A percentile compares a stretch with the other conserved stretches of the same genome.
Conservation (phyloP, 2,329 filamentous ascomycete genomes). For the Paraphaeosphaeria sporulosa region DNA sequence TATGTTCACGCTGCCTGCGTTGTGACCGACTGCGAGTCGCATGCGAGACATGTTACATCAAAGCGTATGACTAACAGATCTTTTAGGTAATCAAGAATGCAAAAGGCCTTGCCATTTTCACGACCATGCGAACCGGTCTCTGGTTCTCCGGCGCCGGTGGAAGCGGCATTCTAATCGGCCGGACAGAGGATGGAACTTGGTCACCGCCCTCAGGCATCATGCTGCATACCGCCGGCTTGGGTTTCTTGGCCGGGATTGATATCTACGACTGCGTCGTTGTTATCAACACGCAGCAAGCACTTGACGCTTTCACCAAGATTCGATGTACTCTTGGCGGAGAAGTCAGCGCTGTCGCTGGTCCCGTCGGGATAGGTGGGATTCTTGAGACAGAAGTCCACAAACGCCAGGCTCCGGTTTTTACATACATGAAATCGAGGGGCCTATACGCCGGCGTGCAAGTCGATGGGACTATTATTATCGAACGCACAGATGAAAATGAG, state of each 20-base stretch:
- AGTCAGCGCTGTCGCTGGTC: constrained; percentile 77
- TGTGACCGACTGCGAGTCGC: neutral
- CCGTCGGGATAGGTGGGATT: constrained; percentile 77
- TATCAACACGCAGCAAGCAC: constrained; percentile 83
- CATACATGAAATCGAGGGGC: constrained; percentile 87
- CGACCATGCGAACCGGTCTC: constrained; percentile 90
- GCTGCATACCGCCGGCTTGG: constrained; percentile 86
- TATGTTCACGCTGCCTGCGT: constrained; percentile 22
- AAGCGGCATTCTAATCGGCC: constrained; percentile 83
- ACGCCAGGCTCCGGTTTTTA: constrained; percentile 76
- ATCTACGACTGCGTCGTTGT: constrained; percentile 96
- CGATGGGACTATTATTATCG: constrained; percentile 85
- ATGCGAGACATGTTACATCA: neutral
- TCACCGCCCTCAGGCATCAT: constrained; percentile 90
- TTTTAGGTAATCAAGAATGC: constrained; percentile 81
- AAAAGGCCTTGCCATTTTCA: constrained; percentile 91
- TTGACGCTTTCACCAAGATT: constrained; percentile 83
- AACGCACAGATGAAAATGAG: constrained; percentile 87
- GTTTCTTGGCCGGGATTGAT: constrained; percentile 89
- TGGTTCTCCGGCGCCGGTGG: constrained; percentile 93
- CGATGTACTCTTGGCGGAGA: constrained; percentile 84
- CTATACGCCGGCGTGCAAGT: constrained; percentile 88
- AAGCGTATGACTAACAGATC: neutral
- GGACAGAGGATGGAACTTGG: constrained; percentile 87
- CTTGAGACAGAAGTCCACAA: constrained; percentile 75